Conservation (phyloP, 441 rosid genomes). For the Biscutella laevigata region DNA sequence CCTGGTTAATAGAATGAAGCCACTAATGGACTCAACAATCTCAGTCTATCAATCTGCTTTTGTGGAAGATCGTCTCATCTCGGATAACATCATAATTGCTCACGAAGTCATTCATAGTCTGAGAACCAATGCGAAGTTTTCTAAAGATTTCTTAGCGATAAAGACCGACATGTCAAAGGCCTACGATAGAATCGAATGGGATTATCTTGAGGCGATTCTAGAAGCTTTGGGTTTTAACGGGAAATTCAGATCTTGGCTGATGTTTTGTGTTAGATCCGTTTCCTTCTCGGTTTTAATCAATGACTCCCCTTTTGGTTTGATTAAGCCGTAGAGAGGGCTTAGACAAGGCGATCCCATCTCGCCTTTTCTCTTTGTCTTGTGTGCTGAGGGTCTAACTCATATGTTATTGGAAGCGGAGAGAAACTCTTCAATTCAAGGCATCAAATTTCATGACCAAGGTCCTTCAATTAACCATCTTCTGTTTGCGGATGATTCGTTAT, state of each 20-base stretch:
- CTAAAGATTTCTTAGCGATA: background rate
- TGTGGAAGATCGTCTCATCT: background rate
- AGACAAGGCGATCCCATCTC: background rate
- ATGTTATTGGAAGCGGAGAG: too few relatives aligned
- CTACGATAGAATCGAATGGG: background rate
- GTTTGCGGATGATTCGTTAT: too few relatives aligned
- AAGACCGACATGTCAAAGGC: background rate
- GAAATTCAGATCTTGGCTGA: background rate
- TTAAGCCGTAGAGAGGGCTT: background rate
- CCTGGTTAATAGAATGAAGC: too few relatives aligned
- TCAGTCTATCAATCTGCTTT: too few relatives aligned
- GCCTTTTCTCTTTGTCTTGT: background rate
- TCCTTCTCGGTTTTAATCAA: background rate
- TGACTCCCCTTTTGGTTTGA: background rate
- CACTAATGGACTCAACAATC: too few relatives aligned
- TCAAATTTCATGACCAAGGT: too few relatives aligned
- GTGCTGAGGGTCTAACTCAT: background rate
- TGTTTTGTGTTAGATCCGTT: background rate
- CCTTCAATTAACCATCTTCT: background rate
- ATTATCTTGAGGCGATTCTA: too few relatives aligned
- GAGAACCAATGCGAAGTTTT: background rate
- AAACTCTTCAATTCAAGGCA: background rate
- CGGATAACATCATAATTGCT: background rate
- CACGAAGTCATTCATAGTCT: background rate
- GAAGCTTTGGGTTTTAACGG: background rate